phyloP scores from a whole-genome alignment of 148 eudicot genomes.

The Suaeda aralocaspica region DNA sequence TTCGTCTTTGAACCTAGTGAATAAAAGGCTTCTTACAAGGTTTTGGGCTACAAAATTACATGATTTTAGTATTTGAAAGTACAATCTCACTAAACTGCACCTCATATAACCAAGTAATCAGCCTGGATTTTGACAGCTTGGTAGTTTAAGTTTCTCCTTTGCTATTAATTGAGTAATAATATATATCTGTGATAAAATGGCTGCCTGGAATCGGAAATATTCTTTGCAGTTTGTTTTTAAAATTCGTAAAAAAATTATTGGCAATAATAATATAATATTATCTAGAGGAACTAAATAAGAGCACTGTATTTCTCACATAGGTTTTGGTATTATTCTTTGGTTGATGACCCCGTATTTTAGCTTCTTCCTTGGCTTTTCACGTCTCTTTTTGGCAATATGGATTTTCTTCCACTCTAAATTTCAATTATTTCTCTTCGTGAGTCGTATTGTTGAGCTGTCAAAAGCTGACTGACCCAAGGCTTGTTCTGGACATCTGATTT shows the following conservation, averaged over 20 bases:
- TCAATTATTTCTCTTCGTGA: background rate
- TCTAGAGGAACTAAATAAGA: background rate
- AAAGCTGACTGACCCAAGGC: too few relatives aligned
- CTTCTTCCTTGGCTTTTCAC: background rate
- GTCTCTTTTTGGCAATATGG: background rate
- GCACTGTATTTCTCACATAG: background rate
- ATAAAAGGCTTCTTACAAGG: background rate
- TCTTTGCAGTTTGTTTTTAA: background rate
- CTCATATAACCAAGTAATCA: background rate
- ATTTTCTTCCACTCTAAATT: too few relatives aligned
- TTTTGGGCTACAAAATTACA: background rate
- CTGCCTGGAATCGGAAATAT: background rate
- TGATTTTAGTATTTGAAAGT: background rate
- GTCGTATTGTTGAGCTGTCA: background rate
- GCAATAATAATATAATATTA: background rate
- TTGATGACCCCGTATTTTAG: background rate
- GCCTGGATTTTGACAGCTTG: background rate
- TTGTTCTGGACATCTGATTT: too few relatives aligned
- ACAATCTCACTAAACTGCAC: background rate
- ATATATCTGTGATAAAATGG: background rate
- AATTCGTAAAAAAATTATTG: background rate
- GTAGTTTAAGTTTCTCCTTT: background rate
- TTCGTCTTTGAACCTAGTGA: background rate
- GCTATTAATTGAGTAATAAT: background rate
- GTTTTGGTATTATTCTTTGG: background rate